Evolutionary conservation across 192 early-diverging fungal genomes (phyloP).

Genomic region (Backusella mclennaniae): DNA sequence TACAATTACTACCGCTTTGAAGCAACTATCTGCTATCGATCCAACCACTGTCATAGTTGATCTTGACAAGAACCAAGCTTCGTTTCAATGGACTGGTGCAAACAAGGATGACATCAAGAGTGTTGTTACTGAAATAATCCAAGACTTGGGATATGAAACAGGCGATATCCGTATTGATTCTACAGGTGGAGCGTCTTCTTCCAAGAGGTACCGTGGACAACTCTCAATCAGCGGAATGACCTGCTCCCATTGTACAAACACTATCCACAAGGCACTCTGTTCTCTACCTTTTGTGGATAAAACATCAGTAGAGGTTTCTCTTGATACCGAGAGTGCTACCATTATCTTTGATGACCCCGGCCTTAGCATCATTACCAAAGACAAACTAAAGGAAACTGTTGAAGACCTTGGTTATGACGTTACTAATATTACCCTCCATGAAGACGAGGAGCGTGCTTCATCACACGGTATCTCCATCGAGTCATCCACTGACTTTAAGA

Average conservation of each 20-base stretch:
- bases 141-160: constrained; percentile 73
- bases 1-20: constrained; percentile 3
- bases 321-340: constrained; percentile 7
- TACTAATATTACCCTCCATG: not conserved
- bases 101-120: not conserved
- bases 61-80: not conserved
- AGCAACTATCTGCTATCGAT: not conserved
- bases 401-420: constrained; percentile 29
- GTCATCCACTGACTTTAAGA: not conserved
- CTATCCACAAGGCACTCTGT: constrained; percentile 11
- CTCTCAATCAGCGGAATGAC: constrained; percentile 34
- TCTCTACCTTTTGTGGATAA: not conserved
- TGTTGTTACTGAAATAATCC: constrained; percentile 38
- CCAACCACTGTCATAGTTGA: not conserved
- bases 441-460: not conserved
- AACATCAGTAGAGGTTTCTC: constrained; percentile 1
- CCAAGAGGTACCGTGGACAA: not conserved
- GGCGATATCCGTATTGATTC: not conserved
- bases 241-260: constrained; percentile 28
- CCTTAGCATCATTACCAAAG: not conserved
- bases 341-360: not conserved
- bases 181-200: not conserved
- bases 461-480: not conserved
- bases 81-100: not conserved
- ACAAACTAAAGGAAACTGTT: not conserved